Base-by-base conservation (phyloP, 495 filamentous ascomycete species). In the Penicillium bialowiezense region DNA sequence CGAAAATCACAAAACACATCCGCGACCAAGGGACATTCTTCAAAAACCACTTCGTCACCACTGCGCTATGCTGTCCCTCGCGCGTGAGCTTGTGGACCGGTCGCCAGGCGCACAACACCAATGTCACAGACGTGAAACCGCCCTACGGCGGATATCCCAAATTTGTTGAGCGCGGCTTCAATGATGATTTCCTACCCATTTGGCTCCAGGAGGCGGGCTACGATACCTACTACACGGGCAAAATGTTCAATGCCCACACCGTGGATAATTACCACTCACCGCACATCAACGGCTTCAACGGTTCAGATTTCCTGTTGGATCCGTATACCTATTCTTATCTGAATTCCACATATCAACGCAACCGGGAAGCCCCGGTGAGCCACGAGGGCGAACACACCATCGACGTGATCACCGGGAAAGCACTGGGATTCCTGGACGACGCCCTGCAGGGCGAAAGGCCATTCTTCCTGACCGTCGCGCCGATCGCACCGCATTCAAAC, bases 191-290 rank as follows among this genome's bases (percentile, higher is more conserved):
- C 51, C 73, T 89, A 8, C 85, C 86, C 0, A 55, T 87, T 2
- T 89, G 86, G 86, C 69, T 89, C 3, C 84, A 88, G 52, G 50
- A 79, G 6, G 78, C 81, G 1, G 85, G 84, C n/a, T 88, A 88
- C 58, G 75, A 82, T 52, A 89, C 85, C 1, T 88, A 83, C 62
- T 88, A 88, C 61, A 84, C 80, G 1, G 85, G 86, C 31, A 90
- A 90, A 60, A 71, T 90, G 2, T 84, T 86, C 62, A 90, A 89
- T 56, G 71, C 74, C 0, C 83, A 86, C 52, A 80, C 75, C 0
- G 55, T 78, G 1, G 53, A 75, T 3, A 85, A 83, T 43, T 86
- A 85, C 59, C 43, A 84, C 56, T 62, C 64, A 1, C 86, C 86
- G 0, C 74, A 76, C 53, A 70, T 77, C 2, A 77, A 74, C 17